Conservation (phyloP, 805 yeast species). For the Maudiozyma turicensis region DNA sequence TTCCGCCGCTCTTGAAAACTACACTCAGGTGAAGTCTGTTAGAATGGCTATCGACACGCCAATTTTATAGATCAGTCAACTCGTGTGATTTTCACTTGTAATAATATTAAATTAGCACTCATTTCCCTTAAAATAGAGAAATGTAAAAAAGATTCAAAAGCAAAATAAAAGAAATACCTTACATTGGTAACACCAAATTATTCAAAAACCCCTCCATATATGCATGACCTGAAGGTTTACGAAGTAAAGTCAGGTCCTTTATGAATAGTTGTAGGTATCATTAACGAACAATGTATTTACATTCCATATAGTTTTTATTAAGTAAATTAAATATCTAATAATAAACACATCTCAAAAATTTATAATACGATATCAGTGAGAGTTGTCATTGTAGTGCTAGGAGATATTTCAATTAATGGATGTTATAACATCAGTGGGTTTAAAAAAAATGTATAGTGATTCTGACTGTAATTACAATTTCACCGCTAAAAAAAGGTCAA, state of each 20-base stretch:
- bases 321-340: not conserved
- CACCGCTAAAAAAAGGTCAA: not conserved
- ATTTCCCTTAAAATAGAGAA: not conserved
- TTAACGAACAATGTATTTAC: slow-evolving; percentile 16
- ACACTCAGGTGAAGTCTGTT: slow-evolving; percentile 81
- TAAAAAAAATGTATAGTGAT: no score
- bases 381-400: no score
- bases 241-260: slow-evolving; percentile 12
- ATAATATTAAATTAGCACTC: not conserved
- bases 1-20: slow-evolving; percentile 72
- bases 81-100: not conserved
- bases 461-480: no score
- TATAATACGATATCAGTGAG: no score
- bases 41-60: slow-evolving; percentile 13
- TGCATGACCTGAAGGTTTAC: slow-evolving; percentile 10
- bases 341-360: not conserved
- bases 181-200: not conserved
- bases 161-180: not conserved
- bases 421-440: no score
- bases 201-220: not conserved
- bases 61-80: not conserved
- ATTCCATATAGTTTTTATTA: slow-evolving; percentile 4
- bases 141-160: not conserved
- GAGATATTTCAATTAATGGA: no score
- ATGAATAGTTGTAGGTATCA: slow-evolving; percentile 9